These are phyloP conservation scores for Kwoniella sp. DNA, from an alignment of 768 basidiomycete species.

Conservation along the genomic window DNA sequence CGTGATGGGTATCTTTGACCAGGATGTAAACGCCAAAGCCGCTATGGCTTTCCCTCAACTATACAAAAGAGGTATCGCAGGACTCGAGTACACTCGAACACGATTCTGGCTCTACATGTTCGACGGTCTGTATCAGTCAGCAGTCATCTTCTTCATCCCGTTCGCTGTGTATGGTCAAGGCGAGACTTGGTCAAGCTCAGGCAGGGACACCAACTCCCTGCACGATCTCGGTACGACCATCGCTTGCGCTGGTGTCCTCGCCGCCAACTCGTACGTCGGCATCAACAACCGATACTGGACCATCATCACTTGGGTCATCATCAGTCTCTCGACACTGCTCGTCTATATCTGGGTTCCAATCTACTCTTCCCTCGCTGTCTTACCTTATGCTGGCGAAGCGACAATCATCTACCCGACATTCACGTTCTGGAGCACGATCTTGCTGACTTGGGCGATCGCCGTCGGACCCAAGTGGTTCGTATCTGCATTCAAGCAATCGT, in stretches of 20 bases:
- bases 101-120: constrained; percentile 96
- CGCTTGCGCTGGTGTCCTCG: constrained; percentile 79
- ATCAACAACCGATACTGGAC: constrained; percentile 86
- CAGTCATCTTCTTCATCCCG: constrained; percentile 81
- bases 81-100: constrained; percentile 83
- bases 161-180: constrained; percentile 64
- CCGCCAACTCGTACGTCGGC: constrained; percentile 88
- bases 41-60: constrained; percentile 91
- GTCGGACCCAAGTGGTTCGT: constrained; percentile 79
- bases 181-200: constrained; percentile 68
- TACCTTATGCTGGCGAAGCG: constrained; percentile 74
- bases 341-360: constrained; percentile 86
- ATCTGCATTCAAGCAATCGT: constrained; percentile 71
- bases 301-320: constrained; percentile 39
- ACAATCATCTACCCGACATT: constrained; percentile 73
- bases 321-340: constrained; percentile 51
- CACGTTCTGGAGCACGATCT: constrained; percentile 79
- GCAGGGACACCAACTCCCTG: constrained; percentile 74
- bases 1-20: constrained; percentile 89
- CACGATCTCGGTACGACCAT: constrained; percentile 91
- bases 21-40: constrained; percentile 87
- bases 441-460: constrained; percentile 70
- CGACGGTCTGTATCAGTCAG: constrained; percentile 92
- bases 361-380: constrained; percentile 77
- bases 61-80: constrained; percentile 91